Percentiles rank a stretch among this genome's conserved stretches.
Evolutionary conservation across 2,329 filamentous ascomycete species (phyloP).

Genomic region (Hypocreales sp.): DNA sequence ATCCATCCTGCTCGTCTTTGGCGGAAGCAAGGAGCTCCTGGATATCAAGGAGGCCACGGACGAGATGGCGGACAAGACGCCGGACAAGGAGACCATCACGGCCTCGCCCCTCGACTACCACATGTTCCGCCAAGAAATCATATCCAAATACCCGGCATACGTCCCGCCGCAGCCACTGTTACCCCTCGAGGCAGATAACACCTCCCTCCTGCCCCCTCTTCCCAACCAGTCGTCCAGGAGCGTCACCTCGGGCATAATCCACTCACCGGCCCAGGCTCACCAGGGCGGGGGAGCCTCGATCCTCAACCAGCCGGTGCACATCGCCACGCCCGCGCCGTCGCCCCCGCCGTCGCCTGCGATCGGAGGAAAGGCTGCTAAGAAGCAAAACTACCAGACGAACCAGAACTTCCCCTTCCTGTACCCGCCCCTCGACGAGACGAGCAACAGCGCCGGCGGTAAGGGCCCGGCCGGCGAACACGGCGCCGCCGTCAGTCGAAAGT

Average conservation of each 20-base stretch:
- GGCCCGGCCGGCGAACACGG: conserved; percentile 70
- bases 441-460: conserved; percentile 83
- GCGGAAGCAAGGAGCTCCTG: conserved; percentile 58
- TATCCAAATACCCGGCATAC: conserved; percentile 94
- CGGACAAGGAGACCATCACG: conserved; percentile 66
- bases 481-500: conserved; percentile 63
- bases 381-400: conserved; percentile 98
- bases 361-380: conserved; percentile 88
- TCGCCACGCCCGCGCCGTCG: conserved; percentile 93
- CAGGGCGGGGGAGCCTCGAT: conserved; percentile 59
- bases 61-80: conserved; percentile 41
- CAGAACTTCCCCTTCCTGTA: conserved; percentile 98
- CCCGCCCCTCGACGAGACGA: conserved; percentile 75
- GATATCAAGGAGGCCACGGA: conserved; percentile 58
- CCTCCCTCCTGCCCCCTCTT: conserved; percentile 74
- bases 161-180: conserved; percentile 73
- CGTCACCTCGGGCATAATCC: conserved; percentile 45
- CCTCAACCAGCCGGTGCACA: conserved; percentile 89
- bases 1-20: conserved; percentile 71
- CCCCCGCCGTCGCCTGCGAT: conserved; percentile 79
- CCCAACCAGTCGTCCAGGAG: conserved; percentile 55
- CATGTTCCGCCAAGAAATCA: conserved; percentile 89
- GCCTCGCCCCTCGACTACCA: conserved; percentile 95
- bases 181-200: conserved; percentile 78
- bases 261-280: conserved; percentile 33